These are phyloP conservation scores for Angomonas ambiguus DNA, from an alignment of 208 protist genomes.

Conservation along the genomic window DNA sequence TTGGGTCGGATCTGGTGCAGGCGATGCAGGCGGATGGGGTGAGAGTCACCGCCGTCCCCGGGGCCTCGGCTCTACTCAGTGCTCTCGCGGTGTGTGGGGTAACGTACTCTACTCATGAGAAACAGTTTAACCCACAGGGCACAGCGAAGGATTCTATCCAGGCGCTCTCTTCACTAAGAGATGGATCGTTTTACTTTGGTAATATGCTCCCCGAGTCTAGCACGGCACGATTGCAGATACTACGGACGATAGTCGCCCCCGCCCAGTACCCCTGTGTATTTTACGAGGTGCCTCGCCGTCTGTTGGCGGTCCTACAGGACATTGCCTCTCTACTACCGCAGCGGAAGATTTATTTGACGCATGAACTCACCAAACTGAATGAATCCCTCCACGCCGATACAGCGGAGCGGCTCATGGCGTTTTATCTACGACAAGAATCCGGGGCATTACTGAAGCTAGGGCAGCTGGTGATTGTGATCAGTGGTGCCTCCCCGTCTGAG, in stretches of 20 bases:
- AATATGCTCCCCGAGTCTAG: slow-evolving; percentile 71
- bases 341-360: slow-evolving; percentile 71
- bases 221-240: slow-evolving; percentile 54
- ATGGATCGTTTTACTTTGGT: slow-evolving; percentile 87
- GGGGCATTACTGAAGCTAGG: slow-evolving; percentile 68
- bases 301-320: slow-evolving; percentile 77
- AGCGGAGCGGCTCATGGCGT: slow-evolving; percentile 56
- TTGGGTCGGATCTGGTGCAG: slow-evolving; percentile 73
- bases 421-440: slow-evolving; percentile 73
- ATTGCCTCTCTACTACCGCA: slow-evolving; percentile 65
- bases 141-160: neutral
- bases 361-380: slow-evolving; percentile 90
- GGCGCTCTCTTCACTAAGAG: slow-evolving; percentile 25
- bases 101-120: slow-evolving; percentile 51
- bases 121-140: neutral
- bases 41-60: slow-evolving; percentile 83
- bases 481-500: slow-evolving; percentile 57
- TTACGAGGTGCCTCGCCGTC: slow-evolving; percentile 82
- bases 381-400: slow-evolving; percentile 85
- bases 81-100: slow-evolving; percentile 76
- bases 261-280: slow-evolving; percentile 76
- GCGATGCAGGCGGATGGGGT: slow-evolving; percentile 71
- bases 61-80: slow-evolving; percentile 66
- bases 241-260: slow-evolving; percentile 56
- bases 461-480: slow-evolving; percentile 80